Conservation (phyloP, 2,329 filamentous ascomycete genomes). For the Simplicillium sp. region DNA sequence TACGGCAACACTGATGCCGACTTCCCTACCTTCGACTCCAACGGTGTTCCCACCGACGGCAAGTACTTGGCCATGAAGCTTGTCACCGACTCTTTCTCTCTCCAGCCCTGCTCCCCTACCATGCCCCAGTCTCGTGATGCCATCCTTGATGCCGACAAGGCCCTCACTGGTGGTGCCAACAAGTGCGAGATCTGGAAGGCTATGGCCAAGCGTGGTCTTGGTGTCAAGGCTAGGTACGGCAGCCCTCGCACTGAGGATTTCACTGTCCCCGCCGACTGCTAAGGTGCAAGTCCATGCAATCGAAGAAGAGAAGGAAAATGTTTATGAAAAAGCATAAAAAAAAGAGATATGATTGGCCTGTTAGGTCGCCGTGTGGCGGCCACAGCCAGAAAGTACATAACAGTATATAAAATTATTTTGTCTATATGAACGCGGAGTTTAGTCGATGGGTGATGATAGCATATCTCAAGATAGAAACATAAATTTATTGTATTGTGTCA, state of each 20-base stretch:
- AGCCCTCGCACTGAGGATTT: constrained; percentile 21
- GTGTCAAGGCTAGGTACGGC: constrained; percentile 23
- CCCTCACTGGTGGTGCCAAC: constrained; percentile 41
- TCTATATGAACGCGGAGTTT: no score
- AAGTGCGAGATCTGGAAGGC: constrained; percentile 41
- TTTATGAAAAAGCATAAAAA: neutral
- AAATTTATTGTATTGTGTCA: no score
- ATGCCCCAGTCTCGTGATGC: constrained; percentile 43
- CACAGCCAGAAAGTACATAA: no score
- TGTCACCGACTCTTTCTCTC: constrained; percentile 39
- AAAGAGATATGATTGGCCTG: no score
- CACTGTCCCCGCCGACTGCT: constrained; percentile 10
- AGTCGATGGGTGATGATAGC: no score
- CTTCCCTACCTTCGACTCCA: constrained; percentile 27
- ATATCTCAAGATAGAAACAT: no score
- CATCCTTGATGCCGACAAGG: constrained; percentile 44
- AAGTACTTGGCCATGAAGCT: constrained; percentile 42
- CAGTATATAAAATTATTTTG: no score
- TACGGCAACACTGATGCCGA: constrained; percentile 37
- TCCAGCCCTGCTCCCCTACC: constrained; percentile 47
- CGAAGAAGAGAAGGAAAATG: neutral
- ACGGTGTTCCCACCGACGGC: constrained; percentile 41
- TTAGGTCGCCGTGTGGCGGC: no score
- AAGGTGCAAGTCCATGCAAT: neutral
- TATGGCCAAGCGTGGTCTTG: constrained; percentile 49